Evolutionary conservation across 73 alveolate genomes (phyloP), one percentile per base, ranked within the genome.

Genomic region (Tetrahymena malaccensis): DNA sequence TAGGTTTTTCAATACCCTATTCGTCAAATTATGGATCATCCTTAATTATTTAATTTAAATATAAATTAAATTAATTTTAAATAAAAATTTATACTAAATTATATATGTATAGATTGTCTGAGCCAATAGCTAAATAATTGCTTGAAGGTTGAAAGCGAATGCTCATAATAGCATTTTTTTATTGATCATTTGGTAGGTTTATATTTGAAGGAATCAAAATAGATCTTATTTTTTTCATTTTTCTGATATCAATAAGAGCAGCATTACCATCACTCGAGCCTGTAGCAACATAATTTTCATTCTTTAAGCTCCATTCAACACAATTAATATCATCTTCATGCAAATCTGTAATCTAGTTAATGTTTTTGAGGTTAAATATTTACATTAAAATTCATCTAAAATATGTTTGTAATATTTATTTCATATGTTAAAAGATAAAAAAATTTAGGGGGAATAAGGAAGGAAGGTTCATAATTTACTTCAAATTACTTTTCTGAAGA

Each of bases 241-340:
- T 95, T 37, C 97, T 89, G 21, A 95, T 85, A 55, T 95, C 97
- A 25, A 85, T 43, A n/a, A 95, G 43, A 43, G 56, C 85, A 16
- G 94, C 95, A 50, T 43, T 34, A 17, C 97, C 97, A 95, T 95
- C 97, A 25, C 56, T 35, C 17, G 97, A 85, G 33, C 95, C 97
- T 43, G 93, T 85, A 13, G 97, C 97, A 34, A 95, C 94, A 35
- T 95, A 95, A 44, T 95, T 95, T 93, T 95, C 97, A 89, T 95
- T 94, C 35, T 95, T 38, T 89, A 85, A 35, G 83, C 97, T 95
- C 97, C 97, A 95, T 25, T 93, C 57, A 33, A 85, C 95, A 34
- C 94, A 89, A 43, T 85, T 93, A 55, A 95, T 95, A 37, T 95
- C 97, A 50, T 95, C 85, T 0, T 35, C 38, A 84, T 94, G 96